Evolutionary conservation across 768 basidiomycete genomes (phyloP), one percentile per base, ranked within the genome.

Genomic region (Tulasnella sp.): DNA sequence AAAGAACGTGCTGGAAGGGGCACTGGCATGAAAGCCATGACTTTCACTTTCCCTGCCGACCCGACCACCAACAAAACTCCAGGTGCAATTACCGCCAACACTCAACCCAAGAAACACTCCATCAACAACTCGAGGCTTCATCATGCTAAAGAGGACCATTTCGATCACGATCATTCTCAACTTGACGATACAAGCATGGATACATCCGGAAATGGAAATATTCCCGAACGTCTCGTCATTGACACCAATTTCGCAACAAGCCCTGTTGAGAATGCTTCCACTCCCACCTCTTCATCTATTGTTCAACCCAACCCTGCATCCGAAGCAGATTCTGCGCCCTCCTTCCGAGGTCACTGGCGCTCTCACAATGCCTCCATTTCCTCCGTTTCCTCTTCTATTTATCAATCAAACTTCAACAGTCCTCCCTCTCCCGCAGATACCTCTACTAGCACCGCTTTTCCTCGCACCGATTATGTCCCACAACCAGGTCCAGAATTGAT

Each of bases 41-140:
- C 90, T 58, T 89, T 87, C 67, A 89, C 85, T 1, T 89, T 89
- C 65, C 81, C 81, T 58, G 72, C 88, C 58, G 86, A 88, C 65
- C 78, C 81, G 53, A 81, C 79, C 15, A 45, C 53, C 31, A 55
- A 43, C 35, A 37, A 27, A 19, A 55, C 54, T 50, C 48, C 48
- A 27, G 54, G 49, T 19, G 49, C 49, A 16, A 51, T 42, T 24
- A 42, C 33, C 8, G 37, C 39, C 27, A 27, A 13, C 27, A 5
- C 16, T 8, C 6, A 28, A 51, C 44, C 13, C 43, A 47, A 31
- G 39, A 51, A 51, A 29, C 37, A 51, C 16, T 29, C 2, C 49
- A 28, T 41, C 49, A 12, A 28, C 39, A 51, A 20, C 12, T 25
- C 43, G 24, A 25, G 39, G 27, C 39, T n/a, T 6, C n/a, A n/a